Base-by-base conservation (phyloP, 345 rosid genomes). In the Trapa incisa region DNA sequence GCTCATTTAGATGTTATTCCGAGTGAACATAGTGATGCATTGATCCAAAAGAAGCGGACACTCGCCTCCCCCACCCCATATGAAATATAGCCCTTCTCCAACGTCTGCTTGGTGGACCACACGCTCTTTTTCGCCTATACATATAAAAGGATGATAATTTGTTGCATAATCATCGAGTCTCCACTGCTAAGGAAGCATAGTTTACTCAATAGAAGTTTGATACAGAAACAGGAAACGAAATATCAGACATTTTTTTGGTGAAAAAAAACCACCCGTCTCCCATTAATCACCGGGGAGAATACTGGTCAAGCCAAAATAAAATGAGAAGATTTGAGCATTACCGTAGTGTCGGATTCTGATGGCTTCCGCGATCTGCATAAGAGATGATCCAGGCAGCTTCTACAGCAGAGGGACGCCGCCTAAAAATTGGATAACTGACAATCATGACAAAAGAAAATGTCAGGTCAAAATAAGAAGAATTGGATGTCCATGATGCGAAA, bases 31-130 rank as follows among this genome's bases (percentile, higher is more conserved):
- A 54, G 10, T 32, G 14, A 38, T 60, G 37, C 38, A 37, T 37
- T 22, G 37, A 22, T 15, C 37, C 5, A 45, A 65, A 52, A 37
- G 9, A 17, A 33, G 37, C 54, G 0, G 39, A 71, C 68, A 73
- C 78, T 73, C 70, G 90, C 99, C 95, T 89, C 91, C 75, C 99
- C 99, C 64, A 22, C 84, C 84, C 81, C 91, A 94, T 17, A 94
- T 80, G 65, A 94, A 86, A 78, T 85, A 91, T 65, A 87, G 71
- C 67, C 99, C 99, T 73, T 91, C 87, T 67, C 88, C 91, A 69
- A 72, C 63, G 73, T 89, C 91, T 38, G 88, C 97, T 74, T 79
- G 89, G 1, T 82, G 88, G 71, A 84, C 78, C 68, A 91, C 85
- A 74, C 72, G 78, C 70, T 89, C 88, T 72, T 97, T 96, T 75